These are phyloP conservation scores for Clathrus columnatus DNA, from an alignment of 768 basidiomycete genomes.

Conservation along the genomic window DNA sequence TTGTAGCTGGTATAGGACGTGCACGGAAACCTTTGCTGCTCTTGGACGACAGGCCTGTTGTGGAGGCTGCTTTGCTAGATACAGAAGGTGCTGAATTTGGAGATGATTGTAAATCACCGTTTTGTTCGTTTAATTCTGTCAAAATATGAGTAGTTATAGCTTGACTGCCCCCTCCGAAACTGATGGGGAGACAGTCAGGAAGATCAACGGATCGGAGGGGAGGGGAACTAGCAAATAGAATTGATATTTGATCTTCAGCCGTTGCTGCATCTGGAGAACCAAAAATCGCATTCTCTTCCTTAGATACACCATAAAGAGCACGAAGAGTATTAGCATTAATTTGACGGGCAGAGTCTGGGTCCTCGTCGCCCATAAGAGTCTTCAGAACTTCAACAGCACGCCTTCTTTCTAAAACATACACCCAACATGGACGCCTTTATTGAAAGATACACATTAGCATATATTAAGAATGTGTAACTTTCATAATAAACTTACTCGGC, in stretches of 20 bases:
- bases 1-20: slow-evolving; percentile 55
- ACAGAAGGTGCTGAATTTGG: slow-evolving; percentile 7
- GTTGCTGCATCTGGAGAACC: slow-evolving; percentile 55
- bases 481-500: slow-evolving; percentile 52
- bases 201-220: slow-evolving; percentile 66
- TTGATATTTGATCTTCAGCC: slow-evolving; percentile 73
- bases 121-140: slow-evolving; percentile 25
- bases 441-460: neutral
- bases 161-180: slow-evolving; percentile 3
- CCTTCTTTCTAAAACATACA: slow-evolving; percentile 78
- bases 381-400: slow-evolving; percentile 75
- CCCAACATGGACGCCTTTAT: slow-evolving; percentile 77
- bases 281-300: slow-evolving; percentile 58
- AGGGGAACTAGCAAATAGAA: slow-evolving; percentile 76
- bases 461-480: neutral
- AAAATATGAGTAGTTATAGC: slow-evolving; percentile 37
- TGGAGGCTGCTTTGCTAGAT: slow-evolving; percentile 30
- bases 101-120: slow-evolving; percentile 18
- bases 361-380: slow-evolving; percentile 63
- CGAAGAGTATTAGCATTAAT: slow-evolving; percentile 60
- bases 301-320: slow-evolving; percentile 53
- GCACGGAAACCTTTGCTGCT: slow-evolving; percentile 50
- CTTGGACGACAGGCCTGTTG: slow-evolving; percentile 34
- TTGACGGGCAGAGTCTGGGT: slow-evolving; percentile 46
- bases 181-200: slow-evolving; percentile 26